A percentile compares a stretch with the other conserved stretches of the same genome.
Conservation (phyloP, 2,329 filamentous ascomycete genomes). For the Cercospora beticola region DNA sequence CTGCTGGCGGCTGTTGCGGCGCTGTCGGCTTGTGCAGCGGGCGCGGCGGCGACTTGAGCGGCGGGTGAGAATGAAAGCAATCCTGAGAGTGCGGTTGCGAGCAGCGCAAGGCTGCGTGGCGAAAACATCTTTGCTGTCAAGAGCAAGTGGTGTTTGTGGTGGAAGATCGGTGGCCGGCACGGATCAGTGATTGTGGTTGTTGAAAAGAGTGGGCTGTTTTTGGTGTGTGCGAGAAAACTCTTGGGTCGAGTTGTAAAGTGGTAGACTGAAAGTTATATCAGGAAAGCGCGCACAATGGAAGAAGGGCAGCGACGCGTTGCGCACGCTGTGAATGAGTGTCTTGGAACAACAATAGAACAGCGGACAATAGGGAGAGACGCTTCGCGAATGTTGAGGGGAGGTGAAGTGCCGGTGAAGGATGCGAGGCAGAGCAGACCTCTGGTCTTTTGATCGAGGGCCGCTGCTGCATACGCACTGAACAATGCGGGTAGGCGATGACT, state of each 20-base stretch:
- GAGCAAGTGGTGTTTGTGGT: not conserved
- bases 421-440: slow-evolving; percentile 4
- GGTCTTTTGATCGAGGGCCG: not conserved
- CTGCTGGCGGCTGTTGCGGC: slow-evolving; percentile 16
- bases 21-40: slow-evolving; percentile 16
- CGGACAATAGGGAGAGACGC: slow-evolving; percentile 6
- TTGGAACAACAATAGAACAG: slow-evolving; percentile 5
- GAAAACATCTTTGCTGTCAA: slow-evolving; percentile 27
- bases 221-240: slow-evolving; percentile 1
- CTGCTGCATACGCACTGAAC: not conserved
- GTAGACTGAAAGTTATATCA: slow-evolving; percentile 9
- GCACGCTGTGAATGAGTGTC: slow-evolving; percentile 19
- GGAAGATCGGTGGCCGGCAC: slow-evolving; percentile 28
- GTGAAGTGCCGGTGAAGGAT: not conserved
- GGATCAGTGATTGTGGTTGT: slow-evolving; percentile 10
- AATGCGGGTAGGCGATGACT: slow-evolving; percentile 1
- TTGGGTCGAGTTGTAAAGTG: not conserved
- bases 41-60: slow-evolving; percentile 18
- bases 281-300: not conserved
- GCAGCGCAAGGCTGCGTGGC: slow-evolving; percentile 28
- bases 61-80: slow-evolving; percentile 24
- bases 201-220: not conserved
- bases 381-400: slow-evolving; percentile 4
- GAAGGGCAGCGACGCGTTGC: slow-evolving; percentile 14
- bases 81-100: slow-evolving; percentile 35